Evolutionary conservation across 345 rosid species (phyloP), one percentile per base, ranked within the genome.

Genomic region (Hevea brasiliensis): DNA sequence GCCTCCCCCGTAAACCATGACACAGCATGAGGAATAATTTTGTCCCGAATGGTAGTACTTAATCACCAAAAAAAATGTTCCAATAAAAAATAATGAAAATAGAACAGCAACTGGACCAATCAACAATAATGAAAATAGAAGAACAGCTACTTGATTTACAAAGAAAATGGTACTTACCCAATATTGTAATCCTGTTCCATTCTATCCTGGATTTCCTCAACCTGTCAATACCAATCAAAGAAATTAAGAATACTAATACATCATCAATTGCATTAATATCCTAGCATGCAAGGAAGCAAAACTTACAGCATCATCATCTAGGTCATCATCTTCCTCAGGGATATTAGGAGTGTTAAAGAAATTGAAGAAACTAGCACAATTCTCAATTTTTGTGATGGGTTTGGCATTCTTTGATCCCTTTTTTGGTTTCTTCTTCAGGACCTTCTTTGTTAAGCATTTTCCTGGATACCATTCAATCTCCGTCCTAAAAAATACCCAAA

Each of bases 1-100:
- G 68, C 73, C 73, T 75, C 73, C 48, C 78, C 69, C 6, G 78
- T 75, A 50, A 32, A 75, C 78, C 78, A 75, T 50, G 78, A 75
- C 27, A 75, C 63, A 17, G 78, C 78, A 68, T 68, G 73, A 6
- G 62, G 78, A 26, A 68, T 75, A 41, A 75, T 75, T 69, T 75
- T 75, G 68, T 75, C 73, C 61, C 73, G 73, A 60, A 61, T 61
- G 18, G 61, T 61, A 23, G 73, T 67, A 21, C 78, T 71, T 2
- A 23, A 48, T 2, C 20, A 71, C 8, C 45, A 32, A 32, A 17
- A 48, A 71, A n/a, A n/a, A n/a, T n/a, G n/a, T n/a, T n/a, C n/a
- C 27, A 51, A 53, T n/a, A 13, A 59, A 8, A 17, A 26, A 11
- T 12, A 26, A 41, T 7, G 51, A 51, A 11, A 35, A 24, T 10